Base-by-base conservation (phyloP, 805 yeast species). In the Teunomyces cretensis region DNA sequence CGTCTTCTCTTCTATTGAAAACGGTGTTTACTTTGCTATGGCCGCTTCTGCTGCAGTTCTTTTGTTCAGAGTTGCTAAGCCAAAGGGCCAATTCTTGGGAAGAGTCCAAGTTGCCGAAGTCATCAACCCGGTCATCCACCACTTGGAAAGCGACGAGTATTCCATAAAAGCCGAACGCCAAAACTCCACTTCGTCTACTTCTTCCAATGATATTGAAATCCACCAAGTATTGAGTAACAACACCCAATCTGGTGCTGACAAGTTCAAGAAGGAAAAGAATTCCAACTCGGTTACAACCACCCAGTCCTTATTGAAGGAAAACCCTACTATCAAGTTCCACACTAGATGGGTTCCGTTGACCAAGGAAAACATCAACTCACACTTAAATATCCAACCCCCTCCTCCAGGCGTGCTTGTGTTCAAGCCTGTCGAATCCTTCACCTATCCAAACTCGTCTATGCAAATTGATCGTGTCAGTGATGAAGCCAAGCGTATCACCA, bases 321-420 rank as follows among this genome's bases (percentile, higher is more conserved):
- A 64, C 47, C 73, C 74, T 7, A 56, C 59, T 22, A 51, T 80
- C 36, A 65, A 55, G 50, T 81, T 76, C 55, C 79, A 76, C 47
- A 76, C 83, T 2, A 76, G 76, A 57, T 86, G 92, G 92, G 84
- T 86, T 19, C 90, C 94, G 38, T 64, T 80, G 39, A 60, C 61
- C 62, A 66, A 60, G 65, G 61, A 61, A 63, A 73, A 73, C 33
- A 52, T 80, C 44, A 88, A 91, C 62, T 67, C 76, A 4, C 77
- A 75, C 12, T 64, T 90, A 13, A 60, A 71, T 0, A 78, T 91
- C 6, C 62, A 62, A 12, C 86, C 90, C 1, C 96, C 97, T 12
- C 97, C 97, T 24, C 88, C 92, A 1, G 97, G 97, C 28, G 90
- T 91, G 13, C 56, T 90, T 46, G 96, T 91, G 2, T 91, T 84